Percentiles rank a stretch among this genome's conserved stretches.
These are phyloP conservation scores for Bipolaris bicolor DNA, from an alignment of 2,329 filamentous ascomycete genomes.

Conservation along the genomic window DNA sequence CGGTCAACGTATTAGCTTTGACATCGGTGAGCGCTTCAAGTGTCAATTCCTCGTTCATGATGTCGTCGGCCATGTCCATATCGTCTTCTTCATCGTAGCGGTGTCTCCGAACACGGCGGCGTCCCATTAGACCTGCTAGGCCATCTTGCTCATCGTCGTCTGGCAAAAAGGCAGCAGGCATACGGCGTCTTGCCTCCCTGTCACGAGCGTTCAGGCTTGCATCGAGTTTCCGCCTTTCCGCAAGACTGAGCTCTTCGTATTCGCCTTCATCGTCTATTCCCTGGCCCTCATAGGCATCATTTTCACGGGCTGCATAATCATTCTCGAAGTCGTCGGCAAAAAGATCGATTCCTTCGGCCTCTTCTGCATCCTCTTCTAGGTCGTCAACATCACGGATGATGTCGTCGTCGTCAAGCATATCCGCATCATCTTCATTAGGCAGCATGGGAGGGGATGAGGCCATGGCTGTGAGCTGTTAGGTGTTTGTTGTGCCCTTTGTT, in stretches of 20 bases:
- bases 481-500: conserved; percentile 8
- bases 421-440: conserved; percentile 71
- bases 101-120: conserved; percentile 83
- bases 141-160: conserved; percentile 87
- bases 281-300: conserved; percentile 68
- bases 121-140: conserved; percentile 81
- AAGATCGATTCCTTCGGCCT: conserved; percentile 72
- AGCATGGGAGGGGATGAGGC: conserved; percentile 69
- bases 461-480: conserved; percentile 52
- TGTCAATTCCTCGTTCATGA: conserved; percentile 94
- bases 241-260: conserved; percentile 72
- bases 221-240: conserved; percentile 72
- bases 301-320: conserved; percentile 62
- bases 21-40: conserved; percentile 90
- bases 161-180: conserved; percentile 75
- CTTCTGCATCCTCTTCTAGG: conserved; percentile 71
- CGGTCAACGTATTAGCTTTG: conserved; percentile 89
- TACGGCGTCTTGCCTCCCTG: conserved; percentile 68
- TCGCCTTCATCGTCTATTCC: conserved; percentile 84
- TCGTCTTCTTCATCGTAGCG: conserved; percentile 97
- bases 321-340: conserved; percentile 73
- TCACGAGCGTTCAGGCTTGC: conserved; percentile 76
- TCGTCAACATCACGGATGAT: conserved; percentile 69
- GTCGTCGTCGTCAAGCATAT: conserved; percentile 73
- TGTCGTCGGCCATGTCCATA: conserved; percentile 84